These are phyloP conservation scores for Guadua angustifolia DNA, from an alignment of 176 grass and related monocot genomes.

Conservation along the genomic window DNA sequence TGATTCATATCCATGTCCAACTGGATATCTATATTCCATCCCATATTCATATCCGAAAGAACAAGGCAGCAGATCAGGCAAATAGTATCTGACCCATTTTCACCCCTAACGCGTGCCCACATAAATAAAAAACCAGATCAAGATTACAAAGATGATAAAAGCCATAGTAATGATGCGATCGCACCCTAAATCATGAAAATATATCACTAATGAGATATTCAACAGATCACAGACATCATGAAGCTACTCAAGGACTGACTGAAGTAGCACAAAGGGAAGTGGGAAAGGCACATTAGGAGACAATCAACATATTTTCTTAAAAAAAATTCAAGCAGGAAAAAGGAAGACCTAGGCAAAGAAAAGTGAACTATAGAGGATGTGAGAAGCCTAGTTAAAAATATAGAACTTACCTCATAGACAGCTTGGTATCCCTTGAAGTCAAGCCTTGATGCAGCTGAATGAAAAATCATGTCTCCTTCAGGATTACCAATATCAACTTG, in stretches of 20 bases:
- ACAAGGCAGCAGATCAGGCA: not conserved
- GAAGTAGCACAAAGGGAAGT: conserved; percentile 16
- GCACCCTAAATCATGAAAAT: conserved; percentile 20
- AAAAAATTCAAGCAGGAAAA: not conserved
- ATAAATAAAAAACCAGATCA: conserved; percentile 24
- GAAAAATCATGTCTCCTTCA: conserved; percentile 66
- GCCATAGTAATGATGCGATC: conserved; percentile 4
- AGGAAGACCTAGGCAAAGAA: conserved; percentile 10
- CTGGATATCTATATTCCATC: conserved; percentile 1
- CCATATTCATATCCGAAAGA: conserved; percentile 4
- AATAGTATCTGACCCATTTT: too few relatives aligned
- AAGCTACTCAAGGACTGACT: conserved; percentile 5
- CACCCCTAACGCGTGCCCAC: too few relatives aligned
- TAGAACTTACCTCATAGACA: conserved; percentile 71
- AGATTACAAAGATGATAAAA: conserved; percentile 30
- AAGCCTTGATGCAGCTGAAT: conserved; percentile 67
- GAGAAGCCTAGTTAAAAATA: conserved; percentile 38
- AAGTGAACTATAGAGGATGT: conserved; percentile 10
- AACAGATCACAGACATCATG: conserved; percentile 8
- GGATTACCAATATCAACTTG: conserved; percentile 85
- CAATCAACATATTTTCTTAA: conserved; percentile 19
- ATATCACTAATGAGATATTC: conserved; percentile 1
- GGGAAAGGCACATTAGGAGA: not conserved
- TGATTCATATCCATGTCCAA: conserved; percentile 4
- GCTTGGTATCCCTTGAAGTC: conserved; percentile 83